phyloP scores from a whole-genome alignment of 352 stramenopile species.

The Phytophthora pluvialis region DNA sequence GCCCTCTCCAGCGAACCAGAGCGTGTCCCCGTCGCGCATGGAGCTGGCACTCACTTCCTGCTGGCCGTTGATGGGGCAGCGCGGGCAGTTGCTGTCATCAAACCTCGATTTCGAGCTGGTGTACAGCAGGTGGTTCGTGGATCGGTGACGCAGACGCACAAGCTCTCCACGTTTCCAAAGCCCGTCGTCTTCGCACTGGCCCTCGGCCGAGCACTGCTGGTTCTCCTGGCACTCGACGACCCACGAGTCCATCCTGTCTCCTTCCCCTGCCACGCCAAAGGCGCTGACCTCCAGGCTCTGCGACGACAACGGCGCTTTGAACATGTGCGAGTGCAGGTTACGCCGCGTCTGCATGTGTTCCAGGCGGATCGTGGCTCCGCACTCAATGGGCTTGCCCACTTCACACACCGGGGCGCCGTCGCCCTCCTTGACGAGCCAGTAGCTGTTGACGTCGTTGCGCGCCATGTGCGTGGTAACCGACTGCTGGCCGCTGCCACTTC shows the following conservation, averaged over 20 bases:
- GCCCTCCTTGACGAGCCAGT: conserved; percentile 87
- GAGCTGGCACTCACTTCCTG: conserved; percentile 78
- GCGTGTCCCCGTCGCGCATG: conserved; percentile 53
- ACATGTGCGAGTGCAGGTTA: conserved; percentile 84
- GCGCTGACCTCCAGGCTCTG: conserved; percentile 76
- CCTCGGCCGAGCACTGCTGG: conserved; percentile 71
- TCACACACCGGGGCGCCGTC: conserved; percentile 54
- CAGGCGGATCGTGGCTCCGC: conserved; percentile 68
- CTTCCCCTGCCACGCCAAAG: conserved; percentile 82
- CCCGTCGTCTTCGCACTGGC: conserved; percentile 74
- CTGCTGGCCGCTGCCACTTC: conserved; percentile 80
- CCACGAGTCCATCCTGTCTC: conserved; percentile 75
- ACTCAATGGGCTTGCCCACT: conserved; percentile 63
- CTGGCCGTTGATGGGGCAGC: conserved; percentile 86
- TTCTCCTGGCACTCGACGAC: conserved; percentile 77
- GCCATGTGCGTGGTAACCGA: conserved; percentile 74
- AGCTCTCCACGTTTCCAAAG: conserved; percentile 81
- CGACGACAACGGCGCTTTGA: conserved; percentile 66
- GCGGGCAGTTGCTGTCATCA: conserved; percentile 82
- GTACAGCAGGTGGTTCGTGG: conserved; percentile 57
- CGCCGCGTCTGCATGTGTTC: conserved; percentile 79
- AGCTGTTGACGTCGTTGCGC: conserved; percentile 86
- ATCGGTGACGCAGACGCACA: conserved; percentile 66
- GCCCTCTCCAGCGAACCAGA: conserved; percentile 85
- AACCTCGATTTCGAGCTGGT: conserved; percentile 63